A percentile compares a stretch with the other conserved stretches of the same genome.
Evolutionary conservation across 1,284 basidiomycete species (phyloP).

Genomic region (Ustilago esculenta): DNA sequence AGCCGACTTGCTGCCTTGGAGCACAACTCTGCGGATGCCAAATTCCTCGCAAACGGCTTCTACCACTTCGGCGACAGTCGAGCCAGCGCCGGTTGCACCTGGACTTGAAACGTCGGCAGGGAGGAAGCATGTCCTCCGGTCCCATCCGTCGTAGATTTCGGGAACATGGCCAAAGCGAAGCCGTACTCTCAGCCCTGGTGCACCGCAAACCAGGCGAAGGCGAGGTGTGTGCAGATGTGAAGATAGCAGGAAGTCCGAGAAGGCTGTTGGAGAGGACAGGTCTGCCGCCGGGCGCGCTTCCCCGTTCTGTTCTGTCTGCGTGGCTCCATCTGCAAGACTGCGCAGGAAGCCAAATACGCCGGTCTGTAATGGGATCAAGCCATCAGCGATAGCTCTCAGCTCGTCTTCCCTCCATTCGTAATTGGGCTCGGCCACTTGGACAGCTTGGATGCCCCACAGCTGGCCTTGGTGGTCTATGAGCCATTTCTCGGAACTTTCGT

Average conservation of each 20-base stretch:
- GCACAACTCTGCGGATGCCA: conserved; percentile 73
- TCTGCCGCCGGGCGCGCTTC: conserved; percentile 82
- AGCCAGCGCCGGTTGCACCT: conserved; percentile 35
- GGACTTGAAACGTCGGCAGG: conserved; percentile 33
- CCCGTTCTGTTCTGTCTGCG: conserved; percentile 81
- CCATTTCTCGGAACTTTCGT: conserved; percentile 48
- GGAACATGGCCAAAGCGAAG: conserved; percentile 78
- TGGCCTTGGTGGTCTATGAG: conserved; percentile 47
- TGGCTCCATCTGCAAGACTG: conserved; percentile 73
- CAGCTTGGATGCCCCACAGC: conserved; percentile 50
- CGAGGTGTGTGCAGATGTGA: conserved; percentile 76
- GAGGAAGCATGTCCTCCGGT: conserved; percentile 39
- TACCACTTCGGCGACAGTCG: conserved; percentile 64
- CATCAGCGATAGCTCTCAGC: conserved; percentile 44
- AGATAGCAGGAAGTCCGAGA: conserved; percentile 77
- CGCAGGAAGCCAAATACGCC: conserved; percentile 69
- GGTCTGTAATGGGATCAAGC: conserved; percentile 26
- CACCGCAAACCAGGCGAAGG: conserved; percentile 74
- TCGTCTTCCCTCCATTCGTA: conserved; percentile 51
- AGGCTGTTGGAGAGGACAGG: conserved; percentile 34
- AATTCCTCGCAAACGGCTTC: conserved; percentile 74
- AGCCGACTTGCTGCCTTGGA: conserved; percentile 65
- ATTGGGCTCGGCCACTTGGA: conserved; percentile 40
- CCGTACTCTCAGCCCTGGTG: conserved; percentile 73
- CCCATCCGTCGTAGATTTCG: conserved; percentile 75